Evolutionary conservation across 2,329 filamentous ascomycete species (phyloP).

Genomic region (Corinectria fuckeliana): DNA sequence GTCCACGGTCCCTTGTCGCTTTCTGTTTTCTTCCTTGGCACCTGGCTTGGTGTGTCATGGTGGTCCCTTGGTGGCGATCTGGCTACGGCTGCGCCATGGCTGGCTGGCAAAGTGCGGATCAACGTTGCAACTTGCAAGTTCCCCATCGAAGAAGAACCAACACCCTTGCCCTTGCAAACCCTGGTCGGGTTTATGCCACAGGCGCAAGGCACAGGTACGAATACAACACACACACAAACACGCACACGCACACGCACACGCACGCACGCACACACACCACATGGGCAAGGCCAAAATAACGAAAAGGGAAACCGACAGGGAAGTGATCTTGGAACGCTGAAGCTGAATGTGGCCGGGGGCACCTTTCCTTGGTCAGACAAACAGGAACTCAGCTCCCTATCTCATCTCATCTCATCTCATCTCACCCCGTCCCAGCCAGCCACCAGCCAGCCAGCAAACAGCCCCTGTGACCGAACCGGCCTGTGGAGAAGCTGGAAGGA

Average conservation of each 20-base stretch:
- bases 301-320: not conserved
- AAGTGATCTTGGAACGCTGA: not conserved
- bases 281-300: not conserved
- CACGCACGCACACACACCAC: slow-evolving; percentile 1
- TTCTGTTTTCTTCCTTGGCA: too few relatives aligned
- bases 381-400: not conserved
- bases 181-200: slow-evolving; percentile 3
- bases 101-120: slow-evolving; percentile 5
- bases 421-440: not conserved
- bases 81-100: not conserved
- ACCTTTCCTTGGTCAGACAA: not conserved
- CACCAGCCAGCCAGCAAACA: not conserved
- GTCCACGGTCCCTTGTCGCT: too few relatives aligned
- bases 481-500: not conserved
- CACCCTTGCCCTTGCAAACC: slow-evolving; percentile 15
- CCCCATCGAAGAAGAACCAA: slow-evolving; percentile 6
- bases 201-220: slow-evolving; percentile 6
- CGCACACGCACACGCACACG: not conserved
- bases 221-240: not conserved
- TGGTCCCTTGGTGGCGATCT: not conserved
- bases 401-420: not conserved
- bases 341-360: not conserved
- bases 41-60: slow-evolving; percentile 14
- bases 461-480: not conserved
- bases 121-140: not conserved